Evolutionary conservation across 140 eudicot species (phyloP).

Genomic region (Cichorium intybus): DNA sequence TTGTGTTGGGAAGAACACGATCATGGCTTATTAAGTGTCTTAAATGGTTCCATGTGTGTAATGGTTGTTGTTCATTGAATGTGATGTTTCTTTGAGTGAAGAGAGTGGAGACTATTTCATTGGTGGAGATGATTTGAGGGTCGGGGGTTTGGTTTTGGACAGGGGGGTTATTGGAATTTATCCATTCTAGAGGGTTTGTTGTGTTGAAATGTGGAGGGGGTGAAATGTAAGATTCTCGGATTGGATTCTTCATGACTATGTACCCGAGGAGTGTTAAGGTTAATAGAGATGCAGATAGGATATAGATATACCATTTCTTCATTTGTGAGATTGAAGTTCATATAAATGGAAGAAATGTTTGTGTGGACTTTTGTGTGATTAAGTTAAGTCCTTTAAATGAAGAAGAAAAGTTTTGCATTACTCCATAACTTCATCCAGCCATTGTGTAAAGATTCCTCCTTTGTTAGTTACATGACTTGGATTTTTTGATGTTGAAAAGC

Average conservation of each 20-base stretch:
- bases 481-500: slow-evolving; percentile 1
- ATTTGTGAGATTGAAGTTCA: slow-evolving; percentile 42
- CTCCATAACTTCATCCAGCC: slow-evolving; percentile 17
- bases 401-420: slow-evolving; percentile 9
- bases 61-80: slow-evolving; percentile 47
- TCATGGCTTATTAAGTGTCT: slow-evolving; percentile 54
- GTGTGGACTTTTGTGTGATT: slow-evolving; percentile 21
- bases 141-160: slow-evolving; percentile 47
- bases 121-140: slow-evolving; percentile 53
- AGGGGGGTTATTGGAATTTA: slow-evolving; percentile 45
- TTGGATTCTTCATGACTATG: slow-evolving; percentile 44
- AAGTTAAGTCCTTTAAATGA: slow-evolving; percentile 17
- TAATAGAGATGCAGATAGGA: slow-evolving; percentile 52
- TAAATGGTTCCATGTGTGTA: slow-evolving; percentile 81
- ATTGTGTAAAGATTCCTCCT: slow-evolving; percentile 18
- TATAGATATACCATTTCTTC: slow-evolving; percentile 87
- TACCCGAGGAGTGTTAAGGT: slow-evolving; percentile 57
- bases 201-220: slow-evolving; percentile 42
- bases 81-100: slow-evolving; percentile 58
- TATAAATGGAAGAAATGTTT: slow-evolving; percentile 12
- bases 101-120: slow-evolving; percentile 47
- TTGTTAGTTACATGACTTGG: slow-evolving; percentile 20
- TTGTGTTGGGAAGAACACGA: slow-evolving; percentile 76
- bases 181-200: slow-evolving; percentile 88
- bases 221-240: slow-evolving; percentile 46